A percentile compares a stretch with the other conserved stretches of the same genome.
Evolutionary conservation across 257 asterid species (phyloP).

Genomic region (Solanum verrucosum): DNA sequence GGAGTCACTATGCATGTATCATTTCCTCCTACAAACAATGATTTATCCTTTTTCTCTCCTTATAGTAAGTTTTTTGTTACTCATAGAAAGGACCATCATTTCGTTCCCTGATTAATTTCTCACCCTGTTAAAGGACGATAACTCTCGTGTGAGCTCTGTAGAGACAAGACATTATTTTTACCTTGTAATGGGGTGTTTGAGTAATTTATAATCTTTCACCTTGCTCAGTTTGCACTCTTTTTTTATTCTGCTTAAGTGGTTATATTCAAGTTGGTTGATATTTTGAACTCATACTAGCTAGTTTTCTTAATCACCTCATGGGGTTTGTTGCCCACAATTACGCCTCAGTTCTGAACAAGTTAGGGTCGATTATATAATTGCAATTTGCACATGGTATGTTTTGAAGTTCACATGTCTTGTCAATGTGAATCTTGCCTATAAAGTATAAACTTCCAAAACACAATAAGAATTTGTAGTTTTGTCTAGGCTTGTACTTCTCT

Average conservation of each 20-base stretch:
- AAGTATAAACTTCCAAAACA: neutral
- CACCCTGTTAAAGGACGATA: neutral
- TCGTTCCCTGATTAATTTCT: neutral
- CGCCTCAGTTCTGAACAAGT: neutral
- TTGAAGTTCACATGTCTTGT: neutral
- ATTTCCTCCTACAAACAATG: neutral
- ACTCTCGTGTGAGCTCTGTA: constrained; percentile 5
- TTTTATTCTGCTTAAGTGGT: neutral
- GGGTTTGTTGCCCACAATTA: too few species aligned
- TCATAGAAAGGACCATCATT: neutral
- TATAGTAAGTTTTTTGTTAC: neutral
- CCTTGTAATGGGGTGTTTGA: neutral
- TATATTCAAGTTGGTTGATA: neutral
- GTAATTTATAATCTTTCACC: neutral
- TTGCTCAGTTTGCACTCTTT: neutral
- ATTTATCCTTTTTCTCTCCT: neutral
- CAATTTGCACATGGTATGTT: neutral
- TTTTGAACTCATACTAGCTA: neutral
- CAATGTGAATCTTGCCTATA: neutral
- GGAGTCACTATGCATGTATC: neutral
- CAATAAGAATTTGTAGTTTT: neutral
- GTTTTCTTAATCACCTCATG: neutral
- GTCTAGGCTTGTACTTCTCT: too few species aligned
- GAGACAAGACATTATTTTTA: constrained; percentile 1
- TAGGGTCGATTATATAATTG: neutral